Conservation (phyloP, 169 alveolate species). For the Plasmodium billcollinsi region DNA sequence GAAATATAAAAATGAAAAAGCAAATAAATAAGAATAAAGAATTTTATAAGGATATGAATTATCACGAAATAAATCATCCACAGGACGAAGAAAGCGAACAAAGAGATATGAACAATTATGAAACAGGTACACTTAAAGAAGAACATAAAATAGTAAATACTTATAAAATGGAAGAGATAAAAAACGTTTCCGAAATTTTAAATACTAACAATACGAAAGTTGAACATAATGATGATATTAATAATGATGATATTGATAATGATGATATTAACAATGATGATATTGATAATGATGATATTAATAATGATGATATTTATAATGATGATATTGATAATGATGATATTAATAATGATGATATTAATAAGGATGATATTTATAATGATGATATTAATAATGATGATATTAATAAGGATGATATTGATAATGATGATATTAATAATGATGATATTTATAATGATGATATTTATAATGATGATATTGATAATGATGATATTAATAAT, state of each 20-base stretch:
- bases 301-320: not conserved
- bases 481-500: too few species aligned
- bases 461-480: not conserved
- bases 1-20: constrained; percentile 24
- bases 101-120: not conserved
- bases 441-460: not conserved
- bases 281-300: too few species aligned
- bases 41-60: not conserved
- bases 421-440: not conserved
- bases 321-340: not conserved
- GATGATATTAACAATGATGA: not conserved
- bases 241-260: not conserved
- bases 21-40: not conserved
- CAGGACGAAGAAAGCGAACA: not conserved
- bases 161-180: too few species aligned
- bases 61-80: not conserved
- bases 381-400: not conserved
- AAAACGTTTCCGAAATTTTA: not conserved
- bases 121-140: not conserved
- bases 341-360: not conserved
- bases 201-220: not conserved
- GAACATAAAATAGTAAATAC: not conserved
- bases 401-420: too few species aligned
- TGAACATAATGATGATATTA: not conserved
- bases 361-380: too few species aligned